phyloP scores from a whole-genome alignment of 1,139 yeast species.

The Yamadazyma mexicana region DNA sequence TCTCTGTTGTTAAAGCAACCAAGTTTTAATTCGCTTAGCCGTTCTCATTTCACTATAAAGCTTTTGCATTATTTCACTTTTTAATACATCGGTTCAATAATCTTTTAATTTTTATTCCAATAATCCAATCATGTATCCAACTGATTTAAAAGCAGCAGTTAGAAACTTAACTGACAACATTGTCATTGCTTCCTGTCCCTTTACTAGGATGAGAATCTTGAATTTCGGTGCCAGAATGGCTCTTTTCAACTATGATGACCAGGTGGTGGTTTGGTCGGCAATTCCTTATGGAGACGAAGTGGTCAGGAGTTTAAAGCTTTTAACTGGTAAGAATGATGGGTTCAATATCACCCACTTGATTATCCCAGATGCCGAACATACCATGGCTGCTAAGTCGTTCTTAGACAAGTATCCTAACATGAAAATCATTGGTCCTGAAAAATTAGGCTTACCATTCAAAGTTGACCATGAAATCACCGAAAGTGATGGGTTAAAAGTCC shows the following conservation, averaged over 20 bases:
- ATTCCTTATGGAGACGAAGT: constrained; percentile 56
- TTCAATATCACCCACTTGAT: constrained; percentile 42
- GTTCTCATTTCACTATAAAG: too few species aligned
- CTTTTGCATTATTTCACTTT: too few species aligned
- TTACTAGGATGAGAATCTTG: constrained; percentile 38
- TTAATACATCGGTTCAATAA: too few species aligned
- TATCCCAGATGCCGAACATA: constrained; percentile 56
- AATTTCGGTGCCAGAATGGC: constrained; percentile 67
- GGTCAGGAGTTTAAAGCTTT: constrained; percentile 34
- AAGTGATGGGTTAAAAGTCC: constrained; percentile 26
- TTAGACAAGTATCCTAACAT: constrained; percentile 47
- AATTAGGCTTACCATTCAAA: constrained; percentile 26
- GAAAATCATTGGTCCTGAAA: constrained; percentile 51
- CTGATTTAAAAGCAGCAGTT: constrained; percentile 37
- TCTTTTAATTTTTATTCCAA: too few species aligned
- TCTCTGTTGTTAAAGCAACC: too few species aligned
- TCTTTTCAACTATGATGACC: constrained; percentile 35
- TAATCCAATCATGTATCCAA: constrained; percentile 37
- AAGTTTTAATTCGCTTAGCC: too few species aligned
- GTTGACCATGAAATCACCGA: constrained; percentile 36
- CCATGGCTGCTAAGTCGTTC: constrained; percentile 56
- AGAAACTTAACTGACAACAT: constrained; percentile 47
- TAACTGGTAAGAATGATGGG: constrained; percentile 30
- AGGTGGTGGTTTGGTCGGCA: constrained; percentile 58
- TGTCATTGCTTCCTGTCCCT: constrained; percentile 51